These are phyloP conservation scores for Debaryomyces tyrocola DNA, from an alignment of 805 yeast genomes.

Conservation along the genomic window DNA sequence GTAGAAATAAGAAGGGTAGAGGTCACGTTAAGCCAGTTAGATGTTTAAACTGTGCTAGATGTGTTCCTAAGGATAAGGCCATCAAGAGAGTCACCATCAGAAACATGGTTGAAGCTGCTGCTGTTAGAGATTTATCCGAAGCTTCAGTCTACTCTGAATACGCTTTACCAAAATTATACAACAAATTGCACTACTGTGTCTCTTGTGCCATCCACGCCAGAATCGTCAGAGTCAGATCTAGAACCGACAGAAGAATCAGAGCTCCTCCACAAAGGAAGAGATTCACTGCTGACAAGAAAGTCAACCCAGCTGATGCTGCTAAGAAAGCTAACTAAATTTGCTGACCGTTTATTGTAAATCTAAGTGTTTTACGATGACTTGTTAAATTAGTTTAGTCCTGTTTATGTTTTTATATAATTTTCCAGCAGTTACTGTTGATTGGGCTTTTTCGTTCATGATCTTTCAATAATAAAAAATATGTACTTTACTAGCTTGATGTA, in stretches of 20 bases:
- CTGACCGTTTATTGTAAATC: conserved; percentile 2
- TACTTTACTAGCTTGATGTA: neutral
- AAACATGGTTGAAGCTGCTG: conserved; percentile 99
- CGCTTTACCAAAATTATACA: conserved; percentile 99
- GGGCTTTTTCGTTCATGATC: conserved; percentile 3
- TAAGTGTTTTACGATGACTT: neutral
- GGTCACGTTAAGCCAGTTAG: conserved; percentile 99
- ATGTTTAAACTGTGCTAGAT: conserved; percentile 99
- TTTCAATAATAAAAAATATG: conserved; percentile 2
- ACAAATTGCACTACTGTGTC: conserved; percentile 99
- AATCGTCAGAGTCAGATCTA: conserved; percentile 99
- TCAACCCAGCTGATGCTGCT: conserved; percentile 97
- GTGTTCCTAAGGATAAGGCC: conserved; percentile 99
- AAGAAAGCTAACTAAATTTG: conserved; percentile 62
- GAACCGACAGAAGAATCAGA: conserved; percentile 98
- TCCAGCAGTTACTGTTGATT: neutral
- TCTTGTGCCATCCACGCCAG: conserved; percentile 99
- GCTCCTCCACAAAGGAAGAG: conserved; percentile 99
- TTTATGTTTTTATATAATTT: neutral
- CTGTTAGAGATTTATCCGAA: conserved; percentile 99
- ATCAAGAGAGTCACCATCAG: conserved; percentile 99
- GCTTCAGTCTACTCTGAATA: conserved; percentile 99
- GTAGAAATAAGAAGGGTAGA: conserved; percentile 99
- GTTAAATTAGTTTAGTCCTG: neutral
- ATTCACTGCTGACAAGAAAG: conserved; percentile 94